phyloP scores from a whole-genome alignment of 148 eudicot genomes.

The Rhododendron molle region DNA sequence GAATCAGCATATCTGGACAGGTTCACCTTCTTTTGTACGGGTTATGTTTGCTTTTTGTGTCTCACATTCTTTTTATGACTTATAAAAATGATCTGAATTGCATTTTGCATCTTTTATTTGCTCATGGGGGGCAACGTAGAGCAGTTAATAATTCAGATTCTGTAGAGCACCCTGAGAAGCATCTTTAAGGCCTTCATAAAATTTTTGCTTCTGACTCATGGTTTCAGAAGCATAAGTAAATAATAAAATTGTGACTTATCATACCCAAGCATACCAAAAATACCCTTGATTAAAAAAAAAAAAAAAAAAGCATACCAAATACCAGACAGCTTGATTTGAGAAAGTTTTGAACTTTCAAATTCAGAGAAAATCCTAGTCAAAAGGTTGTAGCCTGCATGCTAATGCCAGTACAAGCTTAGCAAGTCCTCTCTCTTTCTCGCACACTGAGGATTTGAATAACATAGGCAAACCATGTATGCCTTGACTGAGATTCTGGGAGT shows the following conservation, averaged over 20 bases:
- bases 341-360: not conserved
- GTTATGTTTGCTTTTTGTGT: not conserved
- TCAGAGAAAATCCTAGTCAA: not conserved
- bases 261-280: not conserved
- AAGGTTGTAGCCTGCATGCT: not conserved
- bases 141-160: not conserved
- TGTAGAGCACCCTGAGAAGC: not conserved
- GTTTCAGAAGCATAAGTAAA: not conserved
- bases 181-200: not conserved
- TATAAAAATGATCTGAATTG: not conserved
- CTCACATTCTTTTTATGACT: not conserved
- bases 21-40: not conserved
- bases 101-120: not conserved
- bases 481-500: not conserved
- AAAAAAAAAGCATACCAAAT: not conserved
- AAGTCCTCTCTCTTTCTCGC: not conserved
- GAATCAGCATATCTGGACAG: not conserved
- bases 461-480: not conserved
- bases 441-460: not conserved
- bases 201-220: not conserved
- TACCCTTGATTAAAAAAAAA: too few species aligned
- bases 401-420: not conserved
- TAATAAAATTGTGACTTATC: not conserved
- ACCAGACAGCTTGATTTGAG: not conserved
- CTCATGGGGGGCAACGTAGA: not conserved